Base-by-base conservation (phyloP, 768 basidiomycete species). In the Kwoniella sp. region DNA sequence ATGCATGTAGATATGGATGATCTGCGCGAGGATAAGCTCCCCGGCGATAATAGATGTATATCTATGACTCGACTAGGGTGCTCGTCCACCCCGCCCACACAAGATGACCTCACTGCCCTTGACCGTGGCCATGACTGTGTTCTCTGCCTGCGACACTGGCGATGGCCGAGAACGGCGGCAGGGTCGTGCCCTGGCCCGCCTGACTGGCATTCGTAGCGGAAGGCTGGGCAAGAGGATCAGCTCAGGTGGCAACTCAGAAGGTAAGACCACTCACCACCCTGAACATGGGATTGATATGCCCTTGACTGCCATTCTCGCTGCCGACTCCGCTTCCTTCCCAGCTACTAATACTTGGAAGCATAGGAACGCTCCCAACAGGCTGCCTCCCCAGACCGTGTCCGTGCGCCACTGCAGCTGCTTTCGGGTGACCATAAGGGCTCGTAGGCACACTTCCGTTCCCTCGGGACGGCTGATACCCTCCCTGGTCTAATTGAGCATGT, bases 111-210 rank as follows among this genome's bases (percentile, higher is more conserved):
- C n/a, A n/a, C n/a, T n/a, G n/a, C n/a, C n/a, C n/a, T n/a, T n/a
- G n/a, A n/a, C n/a, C n/a, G n/a, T n/a, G n/a, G n/a, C n/a, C n/a
- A n/a, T n/a, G n/a, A n/a, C n/a, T n/a, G n/a, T n/a, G n/a, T n/a
- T 54, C 52, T 42, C 45, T 53, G 53, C 67, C 74, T 1, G 74
- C 74, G 1, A 75, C 64, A 14, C 67, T 65, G 1, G 74, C 74
- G 31, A 75, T 68, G 3, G 65, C 71, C 15, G 70, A 66, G 56
- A 75, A 75, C 4, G 74, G 73, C 0, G 74, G 74, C 11, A 75
- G 59, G 1, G 70, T 70, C 11, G 66, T 63, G 22, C 32, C 45
- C 19, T n/a, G n/a, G n/a, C n/a, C n/a, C n/a, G 48, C 19, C 25
- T 50, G 37, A 27, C 31, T 11, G n/a, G n/a, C n/a, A n/a, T n/a